Base-by-base conservation (phyloP, 495 filamentous ascomycete species). In the Xylaria cubensis region DNA sequence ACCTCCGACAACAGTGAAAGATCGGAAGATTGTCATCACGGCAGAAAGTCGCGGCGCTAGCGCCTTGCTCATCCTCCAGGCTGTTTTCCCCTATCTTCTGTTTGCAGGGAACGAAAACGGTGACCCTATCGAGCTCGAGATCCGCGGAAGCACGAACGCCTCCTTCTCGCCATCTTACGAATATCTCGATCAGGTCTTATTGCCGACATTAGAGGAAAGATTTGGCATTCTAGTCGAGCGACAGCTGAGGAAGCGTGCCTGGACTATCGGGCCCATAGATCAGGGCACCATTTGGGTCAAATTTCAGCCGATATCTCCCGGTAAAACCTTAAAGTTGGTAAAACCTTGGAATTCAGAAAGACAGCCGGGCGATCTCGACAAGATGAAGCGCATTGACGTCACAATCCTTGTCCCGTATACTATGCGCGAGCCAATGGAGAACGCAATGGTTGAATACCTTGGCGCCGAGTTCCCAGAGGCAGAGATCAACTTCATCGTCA, bases 131-230 rank as follows among this genome's bases (percentile, higher is more conserved):
- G 82, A 82, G 21, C 76, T 95, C 4, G 87, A 84, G 19, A 90
- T 97, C 21, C 86, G 85, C 3, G 94, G 94, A 21, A 93, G 94
- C 19, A 96, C 94, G 2, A 95, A 97, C 76, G 88, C 91, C 3
- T 87, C 88, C 2, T 90, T 84, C 69, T 92, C 92, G 0, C 90
- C 89, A 36, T 93, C 90, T 4, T 91, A 87, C 81, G 93, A 97
- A 75, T 97, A 97, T 76, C 78, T 93, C 0, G 80, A 87, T 50
- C 92, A 95, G 74, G 93, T 97, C 0, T 82, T 97, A 13, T 80
- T 91, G 4, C 94, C 93, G 0, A 87, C 88, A 36, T 86, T 96
- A n/a, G 79, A 87, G 42, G 84, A 80, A 65, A 80, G 92, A 13
- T 92, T 92, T 61, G 84, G 92, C 26, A 85, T 90, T 15, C 73